Evolutionary conservation across 257 asterid species (phyloP), one percentile per base, ranked within the genome.

Genomic region (Plantago elongata): DNA sequence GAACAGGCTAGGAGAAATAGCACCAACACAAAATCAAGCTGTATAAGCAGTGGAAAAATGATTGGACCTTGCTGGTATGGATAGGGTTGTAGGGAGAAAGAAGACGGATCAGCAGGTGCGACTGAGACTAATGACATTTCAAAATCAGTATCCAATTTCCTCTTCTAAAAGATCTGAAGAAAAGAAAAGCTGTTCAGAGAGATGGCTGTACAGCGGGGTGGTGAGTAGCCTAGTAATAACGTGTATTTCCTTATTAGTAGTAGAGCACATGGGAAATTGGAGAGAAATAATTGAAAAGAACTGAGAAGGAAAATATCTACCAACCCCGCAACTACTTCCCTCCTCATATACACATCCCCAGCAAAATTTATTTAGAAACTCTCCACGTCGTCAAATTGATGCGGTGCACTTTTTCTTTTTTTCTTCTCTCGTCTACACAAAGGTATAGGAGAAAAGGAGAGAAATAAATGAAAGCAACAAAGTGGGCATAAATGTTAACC

Each of bases 81-180:
- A 40, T 17, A 67, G 60, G 61, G 73, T 47, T 62, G 77, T 63
- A 65, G 61, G 57, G 76, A 57, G 65, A 80, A 58, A 51, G 78
- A 58, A 9, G 47, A 34, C 4, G 16, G 55, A 10, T 45, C 80
- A 45, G 74, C 83, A 67, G 80, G 83, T 37, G 88, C 67, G 73
- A 75, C 80, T 60, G 92, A 72, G 54, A 74, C 69, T 60, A 79
- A 64, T 75, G 89, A 76, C 73, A 84, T 76, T 70, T 71, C 64
- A 76, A 72, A 43, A 57, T 13, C 37, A 40, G 57, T 13, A 43
- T 46, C 45, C 10, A 47, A 10, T 29, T 34, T 30, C 45, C 34
- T 18, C 17, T 22, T 22, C 27, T 22, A 22, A 22, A 22, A 34
- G 40, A 34, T 34, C 40, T 4, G 40, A 34, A 34, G 40, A 34